These are phyloP conservation scores for Aurifilum marmelostoma DNA, from an alignment of 2,329 filamentous ascomycete genomes.

Conservation along the genomic window DNA sequence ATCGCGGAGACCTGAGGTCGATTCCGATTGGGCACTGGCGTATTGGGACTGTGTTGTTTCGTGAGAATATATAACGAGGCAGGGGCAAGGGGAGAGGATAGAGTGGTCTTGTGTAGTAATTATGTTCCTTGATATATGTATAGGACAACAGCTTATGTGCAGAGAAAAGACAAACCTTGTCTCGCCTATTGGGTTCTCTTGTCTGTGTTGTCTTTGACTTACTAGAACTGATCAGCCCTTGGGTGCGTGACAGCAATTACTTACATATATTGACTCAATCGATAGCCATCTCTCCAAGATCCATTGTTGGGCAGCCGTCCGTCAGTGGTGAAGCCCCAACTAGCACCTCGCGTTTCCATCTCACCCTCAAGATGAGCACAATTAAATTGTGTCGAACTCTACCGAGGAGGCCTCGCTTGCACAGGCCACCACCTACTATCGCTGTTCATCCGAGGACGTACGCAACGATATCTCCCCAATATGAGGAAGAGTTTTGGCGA, in stretches of 20 bases:
- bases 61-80: background rate
- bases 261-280: too few species aligned
- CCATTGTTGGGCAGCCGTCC: too few species aligned
- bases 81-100: background rate
- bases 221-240: too few species aligned
- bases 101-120: too few species aligned
- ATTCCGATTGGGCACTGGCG: background rate
- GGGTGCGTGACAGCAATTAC: too few species aligned
- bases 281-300: too few species aligned
- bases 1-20: background rate
- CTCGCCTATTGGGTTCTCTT: background rate
- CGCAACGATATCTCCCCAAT: background rate
- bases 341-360: background rate
- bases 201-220: background rate
- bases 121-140: too few species aligned
- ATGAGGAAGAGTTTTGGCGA: constrained; percentile 52
- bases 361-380: background rate
- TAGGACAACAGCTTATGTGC: background rate
- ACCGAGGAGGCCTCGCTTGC: background rate
- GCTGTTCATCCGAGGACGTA: background rate
- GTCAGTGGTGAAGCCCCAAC: too few species aligned
- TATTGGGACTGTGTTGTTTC: background rate
- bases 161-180: too few species aligned
- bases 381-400: background rate
- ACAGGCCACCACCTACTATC: background rate